These are phyloP conservation scores for Cucumis hystrix DNA, from an alignment of 306 rosid species.

Conservation along the genomic window DNA sequence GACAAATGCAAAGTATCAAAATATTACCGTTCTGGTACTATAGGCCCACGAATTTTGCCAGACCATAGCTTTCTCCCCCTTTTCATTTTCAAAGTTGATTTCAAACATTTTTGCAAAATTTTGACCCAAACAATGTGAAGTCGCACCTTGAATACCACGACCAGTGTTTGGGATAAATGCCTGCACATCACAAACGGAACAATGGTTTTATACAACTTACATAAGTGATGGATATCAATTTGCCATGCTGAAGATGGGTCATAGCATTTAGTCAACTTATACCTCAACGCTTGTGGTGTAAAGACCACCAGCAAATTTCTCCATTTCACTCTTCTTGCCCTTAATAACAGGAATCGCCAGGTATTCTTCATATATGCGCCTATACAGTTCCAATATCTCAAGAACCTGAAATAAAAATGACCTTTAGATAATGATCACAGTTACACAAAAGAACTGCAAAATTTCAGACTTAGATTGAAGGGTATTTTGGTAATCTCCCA, in stretches of 20 bases:
- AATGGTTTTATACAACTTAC: neutral
- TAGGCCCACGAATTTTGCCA: slow-evolving; percentile 99
- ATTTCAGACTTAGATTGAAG: neutral
- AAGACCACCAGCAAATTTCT: slow-evolving; percentile 97
- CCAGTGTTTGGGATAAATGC: slow-evolving; percentile 90
- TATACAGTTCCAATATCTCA: slow-evolving; percentile 68
- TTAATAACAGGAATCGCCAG: slow-evolving; percentile 85
- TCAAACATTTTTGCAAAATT: slow-evolving; percentile 95
- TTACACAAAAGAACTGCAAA: neutral
- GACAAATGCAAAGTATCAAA: neutral
- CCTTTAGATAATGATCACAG: neutral
- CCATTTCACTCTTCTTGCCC: slow-evolving; percentile 88
- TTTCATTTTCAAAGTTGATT: slow-evolving; percentile 86
- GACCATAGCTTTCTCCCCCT: slow-evolving; percentile 73
- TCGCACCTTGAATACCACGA: slow-evolving; percentile 93
- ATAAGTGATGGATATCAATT: neutral
- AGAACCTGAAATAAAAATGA: slow-evolving; percentile 52
- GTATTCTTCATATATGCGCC: slow-evolving; percentile 77
- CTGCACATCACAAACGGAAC: slow-evolving; percentile 24
- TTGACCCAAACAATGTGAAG: slow-evolving; percentile 96
- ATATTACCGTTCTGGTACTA: slow-evolving; percentile 69
- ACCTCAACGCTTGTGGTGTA: slow-evolving; percentile 98
- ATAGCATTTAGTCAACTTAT: neutral
- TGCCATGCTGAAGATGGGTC: neutral
- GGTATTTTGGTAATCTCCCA: neutral